Evolutionary conservation across 768 basidiomycete genomes (phyloP).

Genomic region (Postia placenta): DNA sequence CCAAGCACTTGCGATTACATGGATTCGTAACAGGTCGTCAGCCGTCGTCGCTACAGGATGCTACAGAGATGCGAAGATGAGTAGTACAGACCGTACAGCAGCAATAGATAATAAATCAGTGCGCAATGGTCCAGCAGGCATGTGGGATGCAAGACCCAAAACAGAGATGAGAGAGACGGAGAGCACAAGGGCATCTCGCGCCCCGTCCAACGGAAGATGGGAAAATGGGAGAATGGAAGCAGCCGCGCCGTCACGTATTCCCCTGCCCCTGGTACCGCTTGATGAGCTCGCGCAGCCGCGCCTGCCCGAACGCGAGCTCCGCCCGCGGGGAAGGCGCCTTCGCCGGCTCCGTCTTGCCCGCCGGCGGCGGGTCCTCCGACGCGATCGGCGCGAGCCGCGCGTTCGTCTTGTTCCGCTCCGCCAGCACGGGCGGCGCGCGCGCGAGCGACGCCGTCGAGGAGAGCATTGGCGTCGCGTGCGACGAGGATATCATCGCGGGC

Average conservation of each 20-base stretch:
- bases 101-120: not conserved
- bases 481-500: conserved; percentile 64
- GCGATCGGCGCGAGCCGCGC: conserved; percentile 17
- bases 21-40: not conserved
- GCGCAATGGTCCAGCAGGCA: not conserved
- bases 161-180: not conserved
- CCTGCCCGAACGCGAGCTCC: conserved; percentile 72
- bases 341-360: conserved; percentile 11
- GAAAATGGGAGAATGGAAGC: not conserved
- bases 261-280: conserved; percentile 65
- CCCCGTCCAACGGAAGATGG: no score
- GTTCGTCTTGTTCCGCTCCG: conserved; percentile 16
- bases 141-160: not conserved
- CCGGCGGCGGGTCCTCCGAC: not conserved
- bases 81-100: not conserved
- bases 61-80: no score
- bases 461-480: conserved; percentile 64
- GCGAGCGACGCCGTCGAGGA: conserved; percentile 76
- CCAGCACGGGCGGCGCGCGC: conserved; percentile 30
- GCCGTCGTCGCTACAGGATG: not conserved
- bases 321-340: not conserved
- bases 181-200: not conserved
- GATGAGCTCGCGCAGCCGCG: conserved; percentile 69
- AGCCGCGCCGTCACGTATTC: conserved; percentile 7
- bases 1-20: not conserved